Percentiles rank a stretch among this genome's conserved stretches.
Conservation (phyloP, 345 rosid genomes). For the Clausena lansium region DNA sequence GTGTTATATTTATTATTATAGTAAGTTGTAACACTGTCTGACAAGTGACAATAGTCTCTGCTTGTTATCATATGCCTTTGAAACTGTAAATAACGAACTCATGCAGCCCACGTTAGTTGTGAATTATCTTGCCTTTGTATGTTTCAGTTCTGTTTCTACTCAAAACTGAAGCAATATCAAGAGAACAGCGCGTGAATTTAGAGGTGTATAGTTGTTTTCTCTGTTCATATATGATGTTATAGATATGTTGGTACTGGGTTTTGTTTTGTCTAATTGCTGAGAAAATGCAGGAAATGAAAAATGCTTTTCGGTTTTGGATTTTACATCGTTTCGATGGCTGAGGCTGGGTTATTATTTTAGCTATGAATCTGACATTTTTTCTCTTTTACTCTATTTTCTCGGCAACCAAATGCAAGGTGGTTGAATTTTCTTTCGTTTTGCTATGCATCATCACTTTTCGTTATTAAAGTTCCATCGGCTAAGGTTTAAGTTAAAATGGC, state of each 20-base stretch:
- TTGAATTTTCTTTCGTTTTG: background rate
- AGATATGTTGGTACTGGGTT: background rate
- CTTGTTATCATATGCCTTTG: background rate
- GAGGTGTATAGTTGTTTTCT: background rate
- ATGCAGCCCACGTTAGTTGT: conserved; percentile 1
- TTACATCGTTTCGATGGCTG: background rate
- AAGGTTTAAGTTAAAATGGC: background rate
- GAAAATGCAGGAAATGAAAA: conserved; percentile 3
- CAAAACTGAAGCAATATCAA: background rate
- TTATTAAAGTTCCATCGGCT: background rate
- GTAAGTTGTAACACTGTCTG: background rate
- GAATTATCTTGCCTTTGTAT: background rate
- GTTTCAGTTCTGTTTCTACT: background rate
- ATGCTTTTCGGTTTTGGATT: background rate
- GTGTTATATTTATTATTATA: no score
- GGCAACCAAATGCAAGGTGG: background rate
- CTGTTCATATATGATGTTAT: background rate
- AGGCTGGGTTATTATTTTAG: background rate
- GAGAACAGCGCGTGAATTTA: background rate
- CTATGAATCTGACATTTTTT: background rate
- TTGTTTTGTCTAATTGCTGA: background rate
- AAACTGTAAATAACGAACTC: background rate
- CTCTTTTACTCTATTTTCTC: background rate
- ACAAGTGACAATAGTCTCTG: background rate
- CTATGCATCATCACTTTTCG: background rate